Base-by-base conservation (phyloP, 2,329 filamentous ascomycete species). In the Arthrocladium fulminans region DNA sequence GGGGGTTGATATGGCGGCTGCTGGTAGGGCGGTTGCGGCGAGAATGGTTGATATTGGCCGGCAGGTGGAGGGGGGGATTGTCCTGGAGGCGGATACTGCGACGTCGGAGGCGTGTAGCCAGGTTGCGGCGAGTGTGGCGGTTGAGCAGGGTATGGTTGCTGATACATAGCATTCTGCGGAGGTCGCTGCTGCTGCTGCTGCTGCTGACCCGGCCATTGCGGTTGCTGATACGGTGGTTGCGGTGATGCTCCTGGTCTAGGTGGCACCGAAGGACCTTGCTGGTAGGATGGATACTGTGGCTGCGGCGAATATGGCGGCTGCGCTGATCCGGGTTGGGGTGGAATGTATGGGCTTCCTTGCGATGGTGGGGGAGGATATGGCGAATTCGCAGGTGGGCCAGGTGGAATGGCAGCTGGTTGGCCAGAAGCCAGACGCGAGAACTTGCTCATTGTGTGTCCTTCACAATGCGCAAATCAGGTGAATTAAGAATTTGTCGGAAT, bases 21-120 rank as follows among this genome's bases (percentile, higher is more conserved):
- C 43, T 61, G 60, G 48, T 65, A 66, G 23, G 60, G 53, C 30
- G 52, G 57, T 48, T 56, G 56, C 12, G 27, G 47, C 7, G 23
- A 22, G 12, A 32, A 45, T 8, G 40, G 20, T 19, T 47, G 55
- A 23, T 58, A 59, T 32, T 59, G 60, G 35, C 58, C 60, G 47
- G 62, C 64, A 27, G 20, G 20, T 38, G 22, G 13, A 34, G 23
- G n/a, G 9, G 22, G 15, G 3, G 30, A 25, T 17, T 44, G 41
- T 27, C 41, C 41, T 20, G 17, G 40, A 13, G 29, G 48, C 6
- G 35, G 66, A 54, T 66, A 64, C 46, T 68, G 65, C 34, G 63
- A 67, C 37, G 69, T 66, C 17, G 67, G 66, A 50, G 67, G 61
- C 46, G 60, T 62, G 60, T 73, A 74, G 34, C 59, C 44, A 40